Evolutionary conservation across 345 rosid species (phyloP), one percentile per base, ranked within the genome.

Genomic region (Cardamine chenopodiifolia): DNA sequence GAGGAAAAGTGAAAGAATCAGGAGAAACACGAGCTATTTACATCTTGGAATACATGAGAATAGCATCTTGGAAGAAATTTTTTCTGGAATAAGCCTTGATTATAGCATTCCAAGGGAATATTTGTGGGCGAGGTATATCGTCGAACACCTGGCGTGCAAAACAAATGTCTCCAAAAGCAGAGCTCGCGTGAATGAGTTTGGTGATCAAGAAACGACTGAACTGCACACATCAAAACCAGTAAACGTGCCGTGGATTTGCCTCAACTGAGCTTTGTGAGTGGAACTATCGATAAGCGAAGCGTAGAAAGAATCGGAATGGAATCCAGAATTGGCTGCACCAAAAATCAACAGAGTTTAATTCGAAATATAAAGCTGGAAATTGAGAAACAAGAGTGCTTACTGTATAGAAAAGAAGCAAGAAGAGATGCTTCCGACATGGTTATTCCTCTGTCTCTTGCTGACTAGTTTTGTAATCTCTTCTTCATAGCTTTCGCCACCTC

Each of bases 141-240:
- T 86, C 93, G 54, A 90, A 90, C 87, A 83, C 31, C 9, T 85
- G 64, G 49, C 87, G 83, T 50, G 93, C 93, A 73, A 80, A 82
- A 11, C 26, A 0, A 18, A 85, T 65, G 62, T 86, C 88, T 2
- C 89, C 84, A 1, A 84, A 26, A 19, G 80, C 71, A 1, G 81
- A 67, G 20, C 78, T 57, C 0, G 48, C 62, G 0, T 78, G 80
- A 0, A 88, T 59, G 23, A 88, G 82, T 66, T 86, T 88, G 9
- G 85, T 67, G 19, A 83, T 81, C 60, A 90, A 66, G 77, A 88
- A 88, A 6, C 90, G 77, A 34, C 81, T 82, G 9, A 56, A 53
- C 0, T 75, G 86, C 68, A 84, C 74, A 49, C 85, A n/a, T 86
- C 22, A 70, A 62, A 28, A 83, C 82, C 6, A 82, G 20, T n/a